Evolutionary conservation across 371 early-diverging fungal species (phyloP), one percentile per base, ranked within the genome.

Genomic region (Syncephalastrum racemosum): DNA sequence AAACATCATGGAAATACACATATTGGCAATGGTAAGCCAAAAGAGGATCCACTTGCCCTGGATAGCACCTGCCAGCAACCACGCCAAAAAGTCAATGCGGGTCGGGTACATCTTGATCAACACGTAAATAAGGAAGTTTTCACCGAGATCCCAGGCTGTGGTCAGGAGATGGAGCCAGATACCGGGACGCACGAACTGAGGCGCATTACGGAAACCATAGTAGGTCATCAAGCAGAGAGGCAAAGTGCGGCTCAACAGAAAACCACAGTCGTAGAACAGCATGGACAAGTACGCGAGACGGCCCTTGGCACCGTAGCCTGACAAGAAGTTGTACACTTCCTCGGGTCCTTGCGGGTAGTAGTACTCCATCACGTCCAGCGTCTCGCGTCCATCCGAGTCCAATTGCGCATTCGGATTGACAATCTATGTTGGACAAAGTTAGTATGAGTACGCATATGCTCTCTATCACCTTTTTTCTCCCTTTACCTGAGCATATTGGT

Each of bases 331-430:
- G 49, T 68, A 70, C 4, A 78, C 66, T 4, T 72, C 69, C n/a
- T 58, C 55, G 7, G 69, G 53, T 16, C 71, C 66, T 31, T 52
- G 20, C 15, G 73, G 73, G 31, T 64, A 51, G 47, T 73, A 58
- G 43, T 78, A 78, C 48, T 78, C 78, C 16, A 78, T 53, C 56
- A 78, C 66, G 56, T 78, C 78, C 25, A 78, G 56, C 1, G 65
- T 73, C 15, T 70, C 55, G 16, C 70, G 60, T 6, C 75, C 73
- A 2, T 43, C 50, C 40, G 59, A 43, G 27, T 70, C 75, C 31
- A 63, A 46, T 40, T 58, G 63, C 4, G 58, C 54, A 55, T 70
- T 55, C 20, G 78, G 78, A 50, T 78, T 78, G 40, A 72, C 61
- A 54, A 74, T 67, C 78, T 78, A 54, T 13, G 4, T 10, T 6